A percentile compares a stretch with the other conserved stretches of the same genome.
These are phyloP conservation scores for Gastrolobium bilobum DNA, from an alignment of 306 rosid species.

Conservation along the genomic window DNA sequence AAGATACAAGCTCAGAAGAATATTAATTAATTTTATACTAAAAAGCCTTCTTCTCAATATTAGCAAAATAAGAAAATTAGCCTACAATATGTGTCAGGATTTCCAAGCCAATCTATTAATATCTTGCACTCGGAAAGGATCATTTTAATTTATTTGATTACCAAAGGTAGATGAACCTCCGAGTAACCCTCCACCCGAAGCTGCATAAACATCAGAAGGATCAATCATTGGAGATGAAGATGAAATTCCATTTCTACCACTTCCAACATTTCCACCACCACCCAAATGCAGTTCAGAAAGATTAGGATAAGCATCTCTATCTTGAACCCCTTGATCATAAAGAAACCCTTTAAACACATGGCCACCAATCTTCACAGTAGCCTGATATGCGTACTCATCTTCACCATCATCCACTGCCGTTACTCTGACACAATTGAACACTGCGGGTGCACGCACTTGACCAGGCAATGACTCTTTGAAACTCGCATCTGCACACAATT, in stretches of 20 bases:
- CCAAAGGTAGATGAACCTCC: conserved; percentile 77
- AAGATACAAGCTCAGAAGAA: conserved; percentile 43
- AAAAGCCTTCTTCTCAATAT: conserved; percentile 20
- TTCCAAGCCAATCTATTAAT: conserved; percentile 38
- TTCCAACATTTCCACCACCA: conserved; percentile 49
- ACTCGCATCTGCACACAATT: conserved; percentile 66
- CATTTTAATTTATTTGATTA: conserved; percentile 68
- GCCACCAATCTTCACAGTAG: conserved; percentile 86
- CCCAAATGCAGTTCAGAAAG: conserved; percentile 84
- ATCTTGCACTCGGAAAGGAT: conserved; percentile 42
- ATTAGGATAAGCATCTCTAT: conserved; percentile 70
- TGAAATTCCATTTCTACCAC: conserved; percentile 61
- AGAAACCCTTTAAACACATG: conserved; percentile 92
- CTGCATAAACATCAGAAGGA: conserved; percentile 76
- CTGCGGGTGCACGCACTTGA: conserved; percentile 85
- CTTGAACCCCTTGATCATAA: conserved; percentile 81
- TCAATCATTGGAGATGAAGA: conserved; percentile 78
- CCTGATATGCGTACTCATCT: conserved; percentile 88
- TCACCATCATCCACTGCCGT: conserved; percentile 86
- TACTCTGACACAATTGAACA: conserved; percentile 93
- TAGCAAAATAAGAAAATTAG: conserved; percentile 45
- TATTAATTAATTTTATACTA: background rate
- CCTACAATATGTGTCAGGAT: conserved; percentile 36
- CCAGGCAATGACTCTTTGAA: conserved; percentile 76
- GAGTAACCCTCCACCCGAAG: conserved; percentile 66